These are phyloP conservation scores for Trametes cubensis DNA, from an alignment of 768 basidiomycete species.

Conservation along the genomic window DNA sequence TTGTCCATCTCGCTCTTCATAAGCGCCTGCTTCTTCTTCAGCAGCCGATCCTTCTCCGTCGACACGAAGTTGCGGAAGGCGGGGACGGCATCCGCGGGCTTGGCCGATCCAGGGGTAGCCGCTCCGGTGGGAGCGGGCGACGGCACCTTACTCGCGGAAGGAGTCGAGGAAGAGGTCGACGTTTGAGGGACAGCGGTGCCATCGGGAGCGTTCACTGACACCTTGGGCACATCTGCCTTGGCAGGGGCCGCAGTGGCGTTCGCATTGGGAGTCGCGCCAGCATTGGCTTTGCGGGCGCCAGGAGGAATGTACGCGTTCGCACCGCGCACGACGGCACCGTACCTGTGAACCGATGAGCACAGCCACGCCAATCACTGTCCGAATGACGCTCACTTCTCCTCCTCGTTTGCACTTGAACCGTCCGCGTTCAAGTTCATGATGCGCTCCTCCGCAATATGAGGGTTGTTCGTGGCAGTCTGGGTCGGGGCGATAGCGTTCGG, in stretches of 20 bases:
- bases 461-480: conserved; percentile 68
- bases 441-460: conserved; percentile 91
- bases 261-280: conserved; percentile 26
- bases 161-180: conserved; percentile 59
- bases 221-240: conserved; percentile 64
- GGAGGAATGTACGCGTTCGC: conserved; percentile 94
- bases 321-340: conserved; percentile 87
- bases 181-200: conserved; percentile 57
- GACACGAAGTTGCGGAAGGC: conserved; percentile 94
- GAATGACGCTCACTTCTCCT: conserved; percentile 77
- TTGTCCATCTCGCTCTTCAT: conserved; percentile 95
- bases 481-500: too few relatives aligned
- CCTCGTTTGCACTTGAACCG: conserved; percentile 83
- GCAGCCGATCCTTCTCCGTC: conserved; percentile 85
- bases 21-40: conserved; percentile 87
- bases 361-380: conserved; percentile 27
- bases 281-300: conserved; percentile 64
- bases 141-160: conserved; percentile 58
- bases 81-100: conserved; percentile 69
- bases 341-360: conserved; percentile 52
- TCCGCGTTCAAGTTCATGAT: conserved; percentile 56
- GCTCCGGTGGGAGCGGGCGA: conserved; percentile 23
- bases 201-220: conserved; percentile 79
- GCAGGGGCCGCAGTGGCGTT: conserved; percentile 36
- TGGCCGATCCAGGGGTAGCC: conserved; percentile 1